phyloP scores from a whole-genome alignment of 495 filamentous ascomycete species.

The Hypoxylon rickii region DNA sequence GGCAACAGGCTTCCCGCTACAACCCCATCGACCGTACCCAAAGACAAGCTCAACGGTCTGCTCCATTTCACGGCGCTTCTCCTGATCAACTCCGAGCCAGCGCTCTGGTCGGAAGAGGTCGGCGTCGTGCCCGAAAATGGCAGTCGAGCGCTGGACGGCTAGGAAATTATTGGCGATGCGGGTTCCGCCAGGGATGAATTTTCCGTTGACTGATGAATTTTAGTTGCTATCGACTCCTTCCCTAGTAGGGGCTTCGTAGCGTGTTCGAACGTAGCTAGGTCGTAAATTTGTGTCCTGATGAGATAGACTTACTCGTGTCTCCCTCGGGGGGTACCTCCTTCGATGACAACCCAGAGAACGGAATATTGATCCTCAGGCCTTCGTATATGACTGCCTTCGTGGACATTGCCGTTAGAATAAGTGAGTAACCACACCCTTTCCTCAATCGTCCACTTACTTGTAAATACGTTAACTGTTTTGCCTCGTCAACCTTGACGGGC shows the following conservation, averaged over 20 bases:
- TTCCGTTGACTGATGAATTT: conserved; percentile 55
- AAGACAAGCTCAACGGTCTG: conserved; percentile 35
- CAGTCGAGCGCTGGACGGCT: conserved; percentile 33
- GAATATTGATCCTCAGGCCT: conserved; percentile 47
- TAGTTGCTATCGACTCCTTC: too few species aligned
- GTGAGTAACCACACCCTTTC: conserved; percentile 10
- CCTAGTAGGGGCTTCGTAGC: too few species aligned
- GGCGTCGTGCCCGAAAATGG: conserved; percentile 52
- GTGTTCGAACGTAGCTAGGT: too few species aligned
- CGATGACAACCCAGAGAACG: conserved; percentile 49
- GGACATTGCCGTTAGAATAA: conserved; percentile 29
- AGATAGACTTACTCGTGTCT: conserved; percentile 24
- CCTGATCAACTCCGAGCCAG: conserved; percentile 50
- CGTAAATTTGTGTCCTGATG: not conserved
- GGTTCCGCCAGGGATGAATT: conserved; percentile 61
- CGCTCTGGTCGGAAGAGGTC: conserved; percentile 56
- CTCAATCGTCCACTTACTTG: conserved; percentile 36
- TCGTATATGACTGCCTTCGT: conserved; percentile 47
- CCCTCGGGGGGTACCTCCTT: conserved; percentile 49
- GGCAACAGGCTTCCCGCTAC: conserved; percentile 45
- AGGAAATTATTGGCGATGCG: conserved; percentile 49
- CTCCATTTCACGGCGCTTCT: conserved; percentile 43
- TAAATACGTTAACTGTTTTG: conserved; percentile 47
- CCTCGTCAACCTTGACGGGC: conserved; percentile 44
- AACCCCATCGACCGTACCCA: conserved; percentile 44